Percentiles rank a stretch among this genome's conserved stretches.
Evolutionary conservation across 73 alveolate species (phyloP).

Genomic region (Paramecium bursaria): DNA sequence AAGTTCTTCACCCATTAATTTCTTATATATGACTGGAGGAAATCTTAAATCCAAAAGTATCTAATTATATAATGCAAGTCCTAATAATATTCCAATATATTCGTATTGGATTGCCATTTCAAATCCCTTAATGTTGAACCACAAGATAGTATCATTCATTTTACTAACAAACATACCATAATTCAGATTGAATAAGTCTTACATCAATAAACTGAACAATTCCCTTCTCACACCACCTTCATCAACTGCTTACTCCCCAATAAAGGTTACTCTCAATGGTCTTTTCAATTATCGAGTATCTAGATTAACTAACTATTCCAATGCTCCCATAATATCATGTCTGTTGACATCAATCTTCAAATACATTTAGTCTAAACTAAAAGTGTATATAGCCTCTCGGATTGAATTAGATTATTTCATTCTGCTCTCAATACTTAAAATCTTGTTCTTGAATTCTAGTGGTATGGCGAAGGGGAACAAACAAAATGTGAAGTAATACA

Average conservation of each 20-base stretch:
- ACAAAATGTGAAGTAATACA: conserved; percentile 34
- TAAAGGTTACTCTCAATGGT: conserved; percentile 91
- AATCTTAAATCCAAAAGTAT: conserved; percentile 91
- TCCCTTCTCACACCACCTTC: conserved; percentile 99
- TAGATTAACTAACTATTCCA: not conserved
- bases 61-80: conserved; percentile 94
- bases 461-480: conserved; percentile 36
- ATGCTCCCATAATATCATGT: conserved; percentile 3
- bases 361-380: not conserved
- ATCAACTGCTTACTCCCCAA: conserved; percentile 97
- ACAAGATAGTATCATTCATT: conserved; percentile 83
- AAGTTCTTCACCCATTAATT: conserved; percentile 78
- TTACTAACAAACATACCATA: conserved; percentile 89
- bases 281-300: conserved; percentile 70
- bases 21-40: conserved; percentile 93
- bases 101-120: conserved; percentile 92
- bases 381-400: not conserved
- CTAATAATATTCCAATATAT: conserved; percentile 93
- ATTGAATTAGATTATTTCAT: not conserved
- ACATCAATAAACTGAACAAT: conserved; percentile 87
- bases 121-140: conserved; percentile 95
- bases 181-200: conserved; percentile 61
- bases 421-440: conserved; percentile 3
- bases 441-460: conserved; percentile 14
- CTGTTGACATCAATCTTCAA: not conserved